Conservation (phyloP, 176 grass and related monocot species). For the Carex kokanica region DNA sequence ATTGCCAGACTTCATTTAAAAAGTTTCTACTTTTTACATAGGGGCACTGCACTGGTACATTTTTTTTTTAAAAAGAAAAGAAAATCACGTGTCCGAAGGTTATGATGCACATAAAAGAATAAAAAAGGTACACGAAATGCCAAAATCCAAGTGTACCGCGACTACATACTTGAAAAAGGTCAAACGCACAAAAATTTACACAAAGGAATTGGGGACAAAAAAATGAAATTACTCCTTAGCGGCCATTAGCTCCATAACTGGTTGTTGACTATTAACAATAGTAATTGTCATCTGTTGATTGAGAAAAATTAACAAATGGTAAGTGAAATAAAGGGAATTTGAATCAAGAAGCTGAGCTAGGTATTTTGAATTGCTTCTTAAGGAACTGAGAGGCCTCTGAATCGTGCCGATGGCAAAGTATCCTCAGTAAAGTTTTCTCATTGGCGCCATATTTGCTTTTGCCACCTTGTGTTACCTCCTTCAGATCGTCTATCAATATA, state of each 20-base stretch:
- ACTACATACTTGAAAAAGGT: neutral
- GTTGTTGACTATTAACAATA: constrained; percentile 11
- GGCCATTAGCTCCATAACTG: constrained; percentile 12
- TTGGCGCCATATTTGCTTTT: constrained; percentile 81
- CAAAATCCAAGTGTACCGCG: neutral
- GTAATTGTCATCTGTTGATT: constrained; percentile 8
- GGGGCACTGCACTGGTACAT: neutral
- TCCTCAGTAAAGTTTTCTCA: constrained; percentile 76
- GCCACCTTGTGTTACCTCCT: constrained; percentile 68
- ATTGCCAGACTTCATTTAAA: neutral
- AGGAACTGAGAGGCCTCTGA: constrained; percentile 94
- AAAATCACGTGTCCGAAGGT: neutral
- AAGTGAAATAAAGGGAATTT: constrained; percentile 16
- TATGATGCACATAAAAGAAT: neutral
- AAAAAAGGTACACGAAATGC: neutral
- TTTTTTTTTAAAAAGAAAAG: no score
- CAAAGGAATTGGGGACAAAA: constrained; percentile 23
- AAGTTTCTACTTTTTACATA: neutral
- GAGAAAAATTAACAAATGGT: constrained; percentile 6
- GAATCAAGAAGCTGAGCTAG: constrained; percentile 56
- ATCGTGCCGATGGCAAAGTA: constrained; percentile 95
- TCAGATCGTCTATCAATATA: constrained; percentile 83
- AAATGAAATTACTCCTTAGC: constrained; percentile 14
- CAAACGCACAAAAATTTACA: neutral
- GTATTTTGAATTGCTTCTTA: constrained; percentile 99